Evolutionary conservation across 2,329 filamentous ascomycete species (phyloP), one percentile per base, ranked within the genome.

Genomic region (Ceratocystis cacaofunesta): DNA sequence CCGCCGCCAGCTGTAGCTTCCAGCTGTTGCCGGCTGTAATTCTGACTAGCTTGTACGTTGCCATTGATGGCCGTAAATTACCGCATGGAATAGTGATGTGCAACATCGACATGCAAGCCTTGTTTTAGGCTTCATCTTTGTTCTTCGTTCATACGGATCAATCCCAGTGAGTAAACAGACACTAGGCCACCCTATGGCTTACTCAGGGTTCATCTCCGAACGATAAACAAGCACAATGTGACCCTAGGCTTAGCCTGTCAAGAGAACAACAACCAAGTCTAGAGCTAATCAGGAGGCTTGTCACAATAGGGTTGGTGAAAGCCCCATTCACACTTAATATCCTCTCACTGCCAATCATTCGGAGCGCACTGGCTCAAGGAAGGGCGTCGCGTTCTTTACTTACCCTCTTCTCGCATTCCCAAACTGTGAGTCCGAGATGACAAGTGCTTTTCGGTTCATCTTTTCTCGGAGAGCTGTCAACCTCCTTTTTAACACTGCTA

Each of bases 41-140:
- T 7, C 10, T 15, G 8, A 1, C 15, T 19, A 8, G 30, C 12
- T 55, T n/a, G 10, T 5, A 57, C 50, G 10, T 15, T 4, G 22
- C 50, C 17, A 57, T 10, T 28, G 22, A 50, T 30, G 52, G 10
- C 52, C 28, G 52, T 57, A n/a, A 62, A 32, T 44, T 30, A 48
- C 28, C 28, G 25, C 22, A 15, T 44, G 15, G 60, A 62, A 62
- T 62, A 48, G 60, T 19, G 60, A 62, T 62, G 60, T 62, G 60
- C 60, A 48, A 41, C 36, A 41, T 41, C 36, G 43, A 44, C 15
- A 28, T 46, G 41, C 36, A 48, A 62, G 60, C 12, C 55, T 36
- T 58, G 28, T 58, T n/a, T 17, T 58, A 25, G n/a, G 7, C 48
- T 52, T 52, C n/a, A 15, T 58, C 28, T 36, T 30, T 36, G 25